These are phyloP conservation scores for Hysterium pulicare DNA, from an alignment of 2,329 filamentous ascomycete species.

Conservation along the genomic window DNA sequence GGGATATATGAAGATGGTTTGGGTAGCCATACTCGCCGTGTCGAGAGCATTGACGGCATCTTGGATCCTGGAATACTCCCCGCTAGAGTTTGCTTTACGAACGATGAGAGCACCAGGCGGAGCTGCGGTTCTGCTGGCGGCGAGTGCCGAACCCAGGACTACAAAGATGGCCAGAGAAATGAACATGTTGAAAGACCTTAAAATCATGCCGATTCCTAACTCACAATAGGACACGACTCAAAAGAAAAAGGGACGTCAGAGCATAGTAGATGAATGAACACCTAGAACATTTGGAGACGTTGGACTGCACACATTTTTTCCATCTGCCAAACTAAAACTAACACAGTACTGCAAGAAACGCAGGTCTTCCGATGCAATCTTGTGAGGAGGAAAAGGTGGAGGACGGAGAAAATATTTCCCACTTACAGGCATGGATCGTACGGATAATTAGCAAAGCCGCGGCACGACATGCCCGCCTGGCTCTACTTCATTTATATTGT, in stretches of 20 bases:
- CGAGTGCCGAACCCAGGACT: constrained; percentile 12
- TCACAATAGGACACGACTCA: background rate
- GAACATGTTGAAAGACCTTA: background rate
- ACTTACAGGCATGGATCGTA: too few species aligned
- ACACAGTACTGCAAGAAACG: too few species aligned
- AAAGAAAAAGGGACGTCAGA: background rate
- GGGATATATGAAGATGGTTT: constrained; percentile 61
- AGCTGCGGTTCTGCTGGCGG: constrained; percentile 40
- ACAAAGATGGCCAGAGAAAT: constrained; percentile 6
- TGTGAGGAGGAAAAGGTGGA: too few species aligned
- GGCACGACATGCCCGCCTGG: too few species aligned
- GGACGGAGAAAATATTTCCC: too few species aligned
- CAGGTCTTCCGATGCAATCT: too few species aligned
- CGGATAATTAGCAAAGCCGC: too few species aligned
- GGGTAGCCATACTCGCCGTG: constrained; percentile 47
- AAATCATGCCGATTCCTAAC: background rate
- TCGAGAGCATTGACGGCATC: constrained; percentile 58
- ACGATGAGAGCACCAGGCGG: constrained; percentile 54
- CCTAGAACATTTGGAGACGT: too few species aligned
- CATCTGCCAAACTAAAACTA: too few species aligned
- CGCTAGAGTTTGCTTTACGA: constrained; percentile 30
- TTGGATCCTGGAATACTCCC: constrained; percentile 51
- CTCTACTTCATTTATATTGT: too few species aligned
- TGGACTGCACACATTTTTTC: too few species aligned
- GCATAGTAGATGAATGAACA: too few species aligned